Evolutionary conservation across 2,329 filamentous ascomycete species (phyloP).

Genomic region (Fusarium denticulatum): DNA sequence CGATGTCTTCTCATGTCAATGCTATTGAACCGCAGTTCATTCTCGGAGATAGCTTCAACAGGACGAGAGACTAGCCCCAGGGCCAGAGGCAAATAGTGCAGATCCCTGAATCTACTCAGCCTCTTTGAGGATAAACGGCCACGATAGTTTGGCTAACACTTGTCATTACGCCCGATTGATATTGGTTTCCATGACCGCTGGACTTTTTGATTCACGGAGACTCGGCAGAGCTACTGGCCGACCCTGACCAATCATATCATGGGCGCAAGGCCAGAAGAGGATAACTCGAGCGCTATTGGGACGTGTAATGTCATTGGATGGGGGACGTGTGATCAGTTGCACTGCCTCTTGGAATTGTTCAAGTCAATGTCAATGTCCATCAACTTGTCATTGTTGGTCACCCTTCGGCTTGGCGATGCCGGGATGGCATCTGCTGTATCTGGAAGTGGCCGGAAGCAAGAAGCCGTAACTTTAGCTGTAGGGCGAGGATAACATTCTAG

Average conservation of each 20-base stretch:
- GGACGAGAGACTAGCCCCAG: background rate
- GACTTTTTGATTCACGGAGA: conserved; percentile 12
- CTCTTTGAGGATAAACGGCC: conserved; percentile 8
- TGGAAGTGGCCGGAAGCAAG: conserved; percentile 20
- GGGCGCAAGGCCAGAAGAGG: background rate
- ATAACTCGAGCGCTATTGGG: background rate
- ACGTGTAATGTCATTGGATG: conserved; percentile 17
- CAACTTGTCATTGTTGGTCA: conserved; percentile 28
- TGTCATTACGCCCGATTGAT: conserved; percentile 17
- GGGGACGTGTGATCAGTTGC: conserved; percentile 22
- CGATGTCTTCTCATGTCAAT: background rate
- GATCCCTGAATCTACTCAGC: conserved; percentile 15
- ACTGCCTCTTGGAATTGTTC: conserved; percentile 23
- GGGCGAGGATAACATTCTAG: conserved; percentile 20
- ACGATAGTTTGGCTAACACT: conserved; percentile 13
- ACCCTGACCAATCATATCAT: conserved; percentile 16
- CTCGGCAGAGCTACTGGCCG: conserved; percentile 26
- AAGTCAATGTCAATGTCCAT: background rate
- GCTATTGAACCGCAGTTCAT: background rate
- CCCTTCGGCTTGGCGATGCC: conserved; percentile 21
- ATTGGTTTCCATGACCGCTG: conserved; percentile 18
- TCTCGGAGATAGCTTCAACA: background rate
- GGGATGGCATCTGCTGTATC: conserved; percentile 20
- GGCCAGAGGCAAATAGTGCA: conserved; percentile 5
- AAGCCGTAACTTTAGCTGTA: conserved; percentile 1